Evolutionary conservation across 306 rosid species (phyloP), one percentile per base, ranked within the genome.

Genomic region (Acacia melanoxylon): DNA sequence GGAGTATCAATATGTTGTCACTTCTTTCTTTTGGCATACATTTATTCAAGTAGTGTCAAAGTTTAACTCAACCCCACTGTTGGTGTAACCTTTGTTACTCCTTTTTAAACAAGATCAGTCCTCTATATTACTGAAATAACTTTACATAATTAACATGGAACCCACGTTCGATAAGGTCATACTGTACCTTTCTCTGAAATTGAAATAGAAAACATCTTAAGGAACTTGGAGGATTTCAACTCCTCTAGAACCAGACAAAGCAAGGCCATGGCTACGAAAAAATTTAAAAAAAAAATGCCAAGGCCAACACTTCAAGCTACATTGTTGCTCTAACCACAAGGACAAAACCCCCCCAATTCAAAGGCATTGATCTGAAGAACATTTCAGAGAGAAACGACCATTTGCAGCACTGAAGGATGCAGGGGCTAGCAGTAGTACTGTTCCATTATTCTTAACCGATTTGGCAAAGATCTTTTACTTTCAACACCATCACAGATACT

Each of bases 371-470:
- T 25, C 19, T 62, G 68, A 12, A 62, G 37, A 25, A 4, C 37
- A 22, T 71, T 24, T 44, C 40, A 71, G 40, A 27, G 17, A 44
- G 22, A 24, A 71, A 25, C 19, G 8, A 27, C 37, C 37, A 2
- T 69, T 69, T 69, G 54, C 74, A n/a, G 33, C 49, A 5, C 33
- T 6, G 8, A 19, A 69, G 33, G 33, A 41, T 13, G 33, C 48
- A n/a, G 45, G 74, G 74, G 8, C 24, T 68, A 68, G 74, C n/a
- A 41, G 13, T 68, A 68, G 74, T n/a, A 68, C 51, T 40, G 20
- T 69, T 69, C 5, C 11, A 10, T 41, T 69, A 45, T 71, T 22
- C 58, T 24, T 70, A 42, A 45, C 13, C 31, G 40, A 71, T 46
- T 45, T 14, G 14, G 58, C 37, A 45, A 71, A 71, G 27, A 45